Base-by-base conservation (phyloP, 495 filamentous ascomycete genomes). In the Neurospora tetraspora region DNA sequence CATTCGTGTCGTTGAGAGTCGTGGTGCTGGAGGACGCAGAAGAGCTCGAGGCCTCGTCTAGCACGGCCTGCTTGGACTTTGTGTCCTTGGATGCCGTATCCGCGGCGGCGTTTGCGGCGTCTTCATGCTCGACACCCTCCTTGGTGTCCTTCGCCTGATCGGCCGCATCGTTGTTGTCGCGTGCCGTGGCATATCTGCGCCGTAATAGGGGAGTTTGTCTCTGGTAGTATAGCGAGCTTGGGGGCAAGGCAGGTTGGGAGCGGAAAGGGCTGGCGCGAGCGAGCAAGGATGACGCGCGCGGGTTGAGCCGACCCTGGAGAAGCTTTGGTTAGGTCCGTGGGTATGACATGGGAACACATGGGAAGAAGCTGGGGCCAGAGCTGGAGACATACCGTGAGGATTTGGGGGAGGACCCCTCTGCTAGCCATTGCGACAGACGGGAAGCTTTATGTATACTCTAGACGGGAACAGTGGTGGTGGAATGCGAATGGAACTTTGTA, bases 1-100 rank as follows among this genome's bases (percentile, higher is more conserved):
- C 81, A 43, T 80, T 80, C 40, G 77, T 77, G 38, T 83, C 79
- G 27, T 79, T 74, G 45, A 77, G 78, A n/a, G 71, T 74, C 43
- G 79, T 77, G 38, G 75, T 73, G 40, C 73, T 73, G 39, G 80
- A 74, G 23, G 78, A 69, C 36, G 73, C 75, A 23, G 78, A 79
- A 36, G 80, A 73, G 59, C 69, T 71, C 1, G 76, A 69, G 1
- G 80, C 80, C 70, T 81, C 77, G 69, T 73, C 74, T 42, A 73
- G 69, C 9, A 79, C 12, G 8, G 77, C 75, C 70, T 77, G 27
- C 14, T 75, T 68, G 20, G 78, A 80, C 70, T 73, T 74, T 27
- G 74, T 78, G 68, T 79, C 78, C 71, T 40, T 74, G 70, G 20
- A 70, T 71, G 69, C 73, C 2, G 76, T 74, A 8, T 73, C 70